Evolutionary conservation across 1,139 yeast genomes (phyloP).

Genomic region (Sugiyamaella pinicola): DNA sequence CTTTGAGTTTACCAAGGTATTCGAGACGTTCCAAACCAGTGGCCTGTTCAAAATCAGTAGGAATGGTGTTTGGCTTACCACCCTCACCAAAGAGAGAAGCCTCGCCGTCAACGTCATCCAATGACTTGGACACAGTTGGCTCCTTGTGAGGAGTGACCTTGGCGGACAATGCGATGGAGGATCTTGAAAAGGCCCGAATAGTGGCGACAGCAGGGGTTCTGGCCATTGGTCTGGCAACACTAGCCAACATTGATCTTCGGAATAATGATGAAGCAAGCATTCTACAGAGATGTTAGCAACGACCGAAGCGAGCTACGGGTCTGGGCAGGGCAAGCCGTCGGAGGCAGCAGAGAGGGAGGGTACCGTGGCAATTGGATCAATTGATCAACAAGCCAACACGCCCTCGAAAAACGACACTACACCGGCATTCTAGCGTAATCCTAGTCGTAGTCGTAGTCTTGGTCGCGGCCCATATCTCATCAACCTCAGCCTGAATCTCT

Average conservation of each 20-base stretch:
- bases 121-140: constrained; percentile 39
- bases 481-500: neutral
- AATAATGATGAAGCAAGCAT: constrained; percentile 19
- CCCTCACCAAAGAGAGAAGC: constrained; percentile 88
- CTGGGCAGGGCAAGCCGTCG: no score
- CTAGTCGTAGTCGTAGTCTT: no score
- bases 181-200: constrained; percentile 16
- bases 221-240: constrained; percentile 11
- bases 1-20: constrained; percentile 90
- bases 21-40: constrained; percentile 98
- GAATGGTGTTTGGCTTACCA: constrained; percentile 80
- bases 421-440: no score
- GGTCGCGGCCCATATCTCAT: no score
- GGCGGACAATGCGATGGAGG: constrained; percentile 15
- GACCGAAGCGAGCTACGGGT: neutral
- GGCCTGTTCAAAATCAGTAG: constrained; percentile 93
- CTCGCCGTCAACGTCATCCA: constrained; percentile 79
- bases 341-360: neutral
- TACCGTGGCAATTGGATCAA: no score
- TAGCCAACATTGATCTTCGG: constrained; percentile 17
- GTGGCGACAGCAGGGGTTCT: neutral
- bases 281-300: neutral
- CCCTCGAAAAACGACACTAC: no score
- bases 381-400: no score
- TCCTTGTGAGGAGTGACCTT: constrained; percentile 13